Base-by-base conservation (phyloP, 2,329 filamentous ascomycete species). In the Penicillium fuscoglaucum region DNA sequence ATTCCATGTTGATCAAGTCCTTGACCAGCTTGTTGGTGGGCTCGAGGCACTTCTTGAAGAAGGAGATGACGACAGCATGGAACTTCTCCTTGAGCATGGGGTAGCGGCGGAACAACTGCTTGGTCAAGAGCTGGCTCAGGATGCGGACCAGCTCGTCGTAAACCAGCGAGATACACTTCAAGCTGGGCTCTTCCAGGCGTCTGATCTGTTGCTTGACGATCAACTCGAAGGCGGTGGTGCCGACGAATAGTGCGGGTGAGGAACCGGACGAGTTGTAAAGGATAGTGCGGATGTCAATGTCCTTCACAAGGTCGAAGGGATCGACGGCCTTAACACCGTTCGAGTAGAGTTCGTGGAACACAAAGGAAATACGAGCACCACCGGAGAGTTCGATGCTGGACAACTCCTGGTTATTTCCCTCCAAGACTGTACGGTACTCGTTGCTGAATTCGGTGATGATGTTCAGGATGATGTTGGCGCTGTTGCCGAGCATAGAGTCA, bases 191-290 rank as follows among this genome's bases (percentile, higher is more conserved):
- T 77, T 99, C 95, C 52, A 99, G 78, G 57, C 95, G 87, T 84
- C 91, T 96, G 78, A 99, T 99, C 76, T 99, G 93, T 76, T 97
- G 91, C 84, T 98, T 99, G 66, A 98, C 93, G 68, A 99, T 97
- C 65, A 97, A 82, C 78, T 99, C 95, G 70, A 99, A 99, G n/a
- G 95, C 95, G 7, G 91, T 96, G 8, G 95, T 98, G 56, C 95
- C 95, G 31, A 99, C 95, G 72, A 99, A 99, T 8, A 99, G 86
- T 2, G 95, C 93, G 0, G 95, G 95, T 1, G 93, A 96, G 31
- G 95, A 95, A 73, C 95, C 95, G n/a, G 95, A 98, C 26, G 95
- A 98, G 84, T 99, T 99, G 86, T 96, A 96, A 9, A 99, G 85
- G 61, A 97, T 93, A 26, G 91, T 98, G 67, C 96, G 89, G 69